phyloP scores from a whole-genome alignment of 2,329 filamentous ascomycete genomes.

The Pestalotiopsis sp. region DNA sequence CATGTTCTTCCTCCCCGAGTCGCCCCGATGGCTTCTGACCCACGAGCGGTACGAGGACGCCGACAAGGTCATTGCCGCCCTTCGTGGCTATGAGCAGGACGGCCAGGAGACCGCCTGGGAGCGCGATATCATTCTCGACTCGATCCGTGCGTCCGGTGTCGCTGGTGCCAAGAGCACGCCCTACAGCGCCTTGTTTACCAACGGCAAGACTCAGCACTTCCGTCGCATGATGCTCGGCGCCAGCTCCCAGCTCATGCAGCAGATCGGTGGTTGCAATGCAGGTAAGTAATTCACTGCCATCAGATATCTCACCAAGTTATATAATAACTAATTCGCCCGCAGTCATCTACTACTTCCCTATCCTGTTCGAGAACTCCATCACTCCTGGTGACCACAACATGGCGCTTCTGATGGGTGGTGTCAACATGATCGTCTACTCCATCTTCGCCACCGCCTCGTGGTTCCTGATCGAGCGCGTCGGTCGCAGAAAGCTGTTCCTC shows the following conservation, averaged over 20 bases:
- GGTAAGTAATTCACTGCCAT: constrained; percentile 54
- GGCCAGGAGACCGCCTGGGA: constrained; percentile 60
- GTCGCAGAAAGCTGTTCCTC: constrained; percentile 47
- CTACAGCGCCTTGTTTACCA: constrained; percentile 57
- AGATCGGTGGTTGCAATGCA: constrained; percentile 58
- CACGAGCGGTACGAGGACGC: constrained; percentile 44
- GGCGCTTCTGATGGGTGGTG: constrained; percentile 47
- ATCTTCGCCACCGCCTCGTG: constrained; percentile 35
- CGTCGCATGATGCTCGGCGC: constrained; percentile 64
- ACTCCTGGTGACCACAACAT: constrained; percentile 41
- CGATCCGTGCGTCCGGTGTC: constrained; percentile 57
- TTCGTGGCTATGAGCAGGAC: constrained; percentile 46
- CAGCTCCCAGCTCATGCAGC: constrained; percentile 63
- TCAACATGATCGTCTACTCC: constrained; percentile 34
- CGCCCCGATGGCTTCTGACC: constrained; percentile 15
- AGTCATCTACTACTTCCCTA: constrained; percentile 64
- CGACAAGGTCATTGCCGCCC: constrained; percentile 31
- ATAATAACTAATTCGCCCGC: constrained; percentile 17
- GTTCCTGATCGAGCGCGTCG: constrained; percentile 49
- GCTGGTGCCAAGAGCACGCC: constrained; percentile 46
- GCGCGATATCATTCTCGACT: constrained; percentile 63
- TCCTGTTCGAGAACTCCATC: constrained; percentile 52
- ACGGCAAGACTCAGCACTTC: constrained; percentile 67
- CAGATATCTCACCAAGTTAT: not conserved
- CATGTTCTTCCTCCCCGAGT: constrained; percentile 42